Percentiles rank a stretch among this genome's conserved stretches.
Evolutionary conservation across 257 asterid species (phyloP).

Genomic region (Thymus mandschuricus): DNA sequence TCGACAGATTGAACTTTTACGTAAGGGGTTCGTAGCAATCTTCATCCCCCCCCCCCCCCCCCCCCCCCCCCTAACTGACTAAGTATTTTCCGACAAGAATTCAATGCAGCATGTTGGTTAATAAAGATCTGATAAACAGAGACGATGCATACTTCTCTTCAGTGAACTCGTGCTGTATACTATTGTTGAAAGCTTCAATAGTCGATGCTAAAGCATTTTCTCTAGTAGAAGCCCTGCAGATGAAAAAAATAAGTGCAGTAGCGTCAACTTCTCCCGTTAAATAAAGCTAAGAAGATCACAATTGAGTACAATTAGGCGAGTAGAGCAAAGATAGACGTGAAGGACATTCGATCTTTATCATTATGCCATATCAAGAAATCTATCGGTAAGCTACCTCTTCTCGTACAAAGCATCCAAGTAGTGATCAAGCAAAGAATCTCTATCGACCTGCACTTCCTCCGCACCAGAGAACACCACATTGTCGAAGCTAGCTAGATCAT

Average conservation of each 20-base stretch:
- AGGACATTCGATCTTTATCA: neutral
- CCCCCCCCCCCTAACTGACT: neutral
- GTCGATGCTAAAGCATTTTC: constrained; percentile 81
- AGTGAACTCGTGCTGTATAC: constrained; percentile 68
- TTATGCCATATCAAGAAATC: neutral
- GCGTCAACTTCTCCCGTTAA: neutral
- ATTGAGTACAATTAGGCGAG: neutral
- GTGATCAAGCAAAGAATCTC: constrained; percentile 70
- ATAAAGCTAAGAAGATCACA: neutral
- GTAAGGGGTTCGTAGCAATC: neutral
- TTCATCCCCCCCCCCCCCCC: neutral
- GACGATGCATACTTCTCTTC: constrained; percentile 62
- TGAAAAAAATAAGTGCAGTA: neutral
- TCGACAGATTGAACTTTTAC: constrained; percentile 10
- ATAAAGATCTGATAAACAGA: constrained; percentile 1
- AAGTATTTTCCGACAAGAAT: neutral
- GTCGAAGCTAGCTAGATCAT: constrained; percentile 66
- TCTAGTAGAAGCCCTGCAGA: constrained; percentile 82
- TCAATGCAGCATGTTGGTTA: constrained; percentile 1
- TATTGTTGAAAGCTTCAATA: constrained; percentile 70
- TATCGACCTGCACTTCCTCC: constrained; percentile 65
- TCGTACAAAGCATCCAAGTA: constrained; percentile 78
- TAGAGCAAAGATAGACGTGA: neutral
- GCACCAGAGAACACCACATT: constrained; percentile 36
- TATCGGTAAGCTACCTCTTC: constrained; percentile 62